Evolutionary conservation across 2,329 filamentous ascomycete species (phyloP).

Genomic region (Sclerotinia sclerotiorum): DNA sequence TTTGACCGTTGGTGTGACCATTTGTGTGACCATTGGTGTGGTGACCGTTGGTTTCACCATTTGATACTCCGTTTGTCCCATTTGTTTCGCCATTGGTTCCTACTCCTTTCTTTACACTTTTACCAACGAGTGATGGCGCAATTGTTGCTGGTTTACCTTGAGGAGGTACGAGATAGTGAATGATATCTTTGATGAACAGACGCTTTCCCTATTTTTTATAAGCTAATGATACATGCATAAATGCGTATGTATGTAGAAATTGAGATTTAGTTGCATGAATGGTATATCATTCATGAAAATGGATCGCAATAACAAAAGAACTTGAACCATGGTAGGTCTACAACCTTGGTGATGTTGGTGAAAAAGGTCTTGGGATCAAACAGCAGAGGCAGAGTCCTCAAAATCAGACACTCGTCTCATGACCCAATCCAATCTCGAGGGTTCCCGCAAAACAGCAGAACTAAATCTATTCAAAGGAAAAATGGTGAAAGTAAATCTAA

Average conservation of each 20-base stretch:
- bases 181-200: slow-evolving; percentile 97
- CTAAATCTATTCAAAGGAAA: neutral
- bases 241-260: neutral
- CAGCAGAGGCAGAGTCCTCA: neutral
- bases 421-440: neutral
- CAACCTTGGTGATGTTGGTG: neutral
- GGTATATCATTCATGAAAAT: neutral
- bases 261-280: neutral
- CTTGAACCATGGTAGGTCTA: neutral
- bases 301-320: neutral
- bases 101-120: slow-evolving; percentile 38
- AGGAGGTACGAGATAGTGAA: slow-evolving; percentile 84
- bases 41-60: slow-evolving; percentile 1
- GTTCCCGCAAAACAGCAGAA: neutral
- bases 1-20: slow-evolving; percentile 35
- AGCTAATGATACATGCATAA: slow-evolving; percentile 15
- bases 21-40: slow-evolving; percentile 28
- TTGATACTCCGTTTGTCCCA: slow-evolving; percentile 28
- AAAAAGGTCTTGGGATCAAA: neutral
- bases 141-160: slow-evolving; percentile 65
- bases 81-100: slow-evolving; percentile 38
- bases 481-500: slow-evolving; percentile 23
- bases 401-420: slow-evolving; percentile 18
- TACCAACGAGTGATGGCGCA: slow-evolving; percentile 67
- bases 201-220: slow-evolving; percentile 57